These are phyloP conservation scores for Glycyrrhiza uralensis DNA, from an alignment of 306 rosid genomes.

Conservation along the genomic window DNA sequence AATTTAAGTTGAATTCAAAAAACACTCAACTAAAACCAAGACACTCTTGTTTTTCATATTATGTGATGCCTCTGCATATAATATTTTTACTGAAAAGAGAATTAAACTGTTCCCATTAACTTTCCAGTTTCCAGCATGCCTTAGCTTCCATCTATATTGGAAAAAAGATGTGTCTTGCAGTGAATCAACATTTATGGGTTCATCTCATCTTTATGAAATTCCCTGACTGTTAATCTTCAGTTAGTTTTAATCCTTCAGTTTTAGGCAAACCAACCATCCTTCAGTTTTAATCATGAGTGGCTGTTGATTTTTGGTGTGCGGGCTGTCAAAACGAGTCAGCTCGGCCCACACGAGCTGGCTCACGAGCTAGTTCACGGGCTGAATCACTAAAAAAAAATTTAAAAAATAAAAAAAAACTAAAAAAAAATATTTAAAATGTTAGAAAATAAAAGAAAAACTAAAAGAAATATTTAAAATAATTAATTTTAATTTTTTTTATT, in stretches of 20 bases:
- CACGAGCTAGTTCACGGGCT: no score
- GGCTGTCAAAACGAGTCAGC: no score
- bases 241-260: neutral
- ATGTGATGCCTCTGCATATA: neutral
- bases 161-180: neutral
- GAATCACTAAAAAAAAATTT: no score
- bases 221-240: neutral
- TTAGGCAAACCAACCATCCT: neutral
- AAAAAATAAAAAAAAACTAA: no score
- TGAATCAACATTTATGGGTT: neutral
- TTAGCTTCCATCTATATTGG: neutral
- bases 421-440: no score
- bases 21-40: neutral
- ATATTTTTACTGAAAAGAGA: neutral
- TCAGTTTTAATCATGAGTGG: no score
- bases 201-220: neutral
- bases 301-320: no score
- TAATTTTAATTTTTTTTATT: no score
- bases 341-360: no score
- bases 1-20: neutral
- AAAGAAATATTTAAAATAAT: no score
- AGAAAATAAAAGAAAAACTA: no score
- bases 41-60: neutral
- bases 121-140: neutral
- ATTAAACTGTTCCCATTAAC: neutral